Evolutionary conservation across 768 basidiomycete species (phyloP).

Genomic region (Podaxis sp.): DNA sequence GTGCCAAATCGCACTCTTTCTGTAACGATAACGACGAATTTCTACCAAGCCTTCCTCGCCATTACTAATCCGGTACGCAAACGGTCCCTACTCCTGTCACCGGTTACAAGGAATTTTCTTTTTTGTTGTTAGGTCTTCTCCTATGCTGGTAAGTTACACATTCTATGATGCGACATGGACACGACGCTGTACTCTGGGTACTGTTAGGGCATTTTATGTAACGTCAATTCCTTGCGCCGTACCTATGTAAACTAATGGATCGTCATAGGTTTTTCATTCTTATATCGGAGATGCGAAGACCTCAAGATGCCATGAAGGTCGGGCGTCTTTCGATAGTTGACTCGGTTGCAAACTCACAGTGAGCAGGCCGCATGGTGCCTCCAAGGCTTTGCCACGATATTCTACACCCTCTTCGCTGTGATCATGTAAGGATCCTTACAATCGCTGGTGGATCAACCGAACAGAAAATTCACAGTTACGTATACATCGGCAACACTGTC

Average conservation of each 20-base stretch:
- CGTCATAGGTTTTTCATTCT: slow-evolving; percentile 52
- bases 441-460: neutral
- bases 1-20: slow-evolving; percentile 37
- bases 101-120: neutral
- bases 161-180: neutral
- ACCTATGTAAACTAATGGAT: neutral
- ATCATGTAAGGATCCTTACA: slow-evolving; percentile 25
- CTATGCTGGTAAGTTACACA: slow-evolving; percentile 1
- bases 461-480: slow-evolving; percentile 30
- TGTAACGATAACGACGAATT: slow-evolving; percentile 37
- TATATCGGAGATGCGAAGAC: slow-evolving; percentile 55
- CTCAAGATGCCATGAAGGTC: slow-evolving; percentile 59
- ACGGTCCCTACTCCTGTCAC: neutral
- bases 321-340: neutral
- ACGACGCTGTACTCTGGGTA: neutral
- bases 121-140: slow-evolving; percentile 6
- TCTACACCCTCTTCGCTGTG: slow-evolving; percentile 48
- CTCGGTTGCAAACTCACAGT: neutral
- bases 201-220: slow-evolving; percentile 11
- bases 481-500: slow-evolving; percentile 47
- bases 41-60: slow-evolving; percentile 50
- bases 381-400: slow-evolving; percentile 51
- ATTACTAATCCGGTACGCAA: slow-evolving; percentile 49
- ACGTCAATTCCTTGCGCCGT: neutral
- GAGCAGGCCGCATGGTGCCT: slow-evolving; percentile 51